phyloP scores from a whole-genome alignment of 2,329 filamentous ascomycete genomes.

The Penicillium psychrosexuale region DNA sequence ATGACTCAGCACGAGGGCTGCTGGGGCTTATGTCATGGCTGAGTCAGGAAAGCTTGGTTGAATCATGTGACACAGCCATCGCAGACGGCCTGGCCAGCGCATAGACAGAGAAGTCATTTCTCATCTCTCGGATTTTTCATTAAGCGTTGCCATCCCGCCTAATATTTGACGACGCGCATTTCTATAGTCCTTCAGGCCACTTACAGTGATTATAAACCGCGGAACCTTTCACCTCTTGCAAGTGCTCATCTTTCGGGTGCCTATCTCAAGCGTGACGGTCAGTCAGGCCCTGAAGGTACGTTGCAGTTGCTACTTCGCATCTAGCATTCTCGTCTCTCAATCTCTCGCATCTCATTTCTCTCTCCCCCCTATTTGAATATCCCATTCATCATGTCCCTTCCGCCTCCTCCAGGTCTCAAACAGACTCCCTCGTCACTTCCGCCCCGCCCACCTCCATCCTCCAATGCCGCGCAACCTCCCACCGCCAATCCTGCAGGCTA shows the following conservation, averaged over 20 bases:
- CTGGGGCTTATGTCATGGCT: background rate
- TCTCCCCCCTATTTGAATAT: conserved; percentile 29
- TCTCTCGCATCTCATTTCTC: conserved; percentile 16
- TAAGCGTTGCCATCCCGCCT: background rate
- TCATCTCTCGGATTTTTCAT: background rate
- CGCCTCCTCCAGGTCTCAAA: conserved; percentile 73
- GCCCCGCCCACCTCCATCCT: conserved; percentile 66
- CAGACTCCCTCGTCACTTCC: conserved; percentile 63
- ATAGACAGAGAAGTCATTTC: background rate
- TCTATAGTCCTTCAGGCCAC: background rate
- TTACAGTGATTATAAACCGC: background rate
- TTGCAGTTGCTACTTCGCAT: conserved; percentile 35
- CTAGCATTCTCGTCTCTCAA: conserved; percentile 30
- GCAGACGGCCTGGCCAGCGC: background rate
- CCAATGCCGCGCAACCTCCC: conserved; percentile 37
- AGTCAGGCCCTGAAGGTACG: conserved; percentile 44
- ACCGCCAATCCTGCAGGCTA: conserved; percentile 33
- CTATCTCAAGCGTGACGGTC: conserved; percentile 34
- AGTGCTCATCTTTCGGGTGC: conserved; percentile 1
- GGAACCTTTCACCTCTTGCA: background rate
- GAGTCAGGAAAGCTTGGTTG: conserved; percentile 6
- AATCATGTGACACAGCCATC: background rate
- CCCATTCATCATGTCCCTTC: conserved; percentile 72
- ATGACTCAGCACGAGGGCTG: conserved; percentile 4
- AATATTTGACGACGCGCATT: background rate